Conservation (phyloP, 306 rosid genomes). For the Rubus parviflorus region DNA sequence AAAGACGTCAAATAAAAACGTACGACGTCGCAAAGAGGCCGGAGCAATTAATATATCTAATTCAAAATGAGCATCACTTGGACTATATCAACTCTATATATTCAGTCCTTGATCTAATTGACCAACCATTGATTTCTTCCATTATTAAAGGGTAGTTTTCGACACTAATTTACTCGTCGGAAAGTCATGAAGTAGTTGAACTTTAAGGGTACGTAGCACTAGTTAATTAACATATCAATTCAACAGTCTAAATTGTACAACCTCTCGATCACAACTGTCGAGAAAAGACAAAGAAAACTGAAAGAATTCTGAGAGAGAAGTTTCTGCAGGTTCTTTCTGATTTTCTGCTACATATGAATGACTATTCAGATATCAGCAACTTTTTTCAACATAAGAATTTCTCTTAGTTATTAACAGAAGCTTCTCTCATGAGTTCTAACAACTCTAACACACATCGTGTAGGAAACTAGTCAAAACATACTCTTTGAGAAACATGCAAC, state of each 20-base stretch:
- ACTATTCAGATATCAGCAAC: neutral
- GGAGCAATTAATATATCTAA: neutral
- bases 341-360: neutral
- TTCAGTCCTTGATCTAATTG: neutral
- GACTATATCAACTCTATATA: conserved; percentile 3
- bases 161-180: neutral
- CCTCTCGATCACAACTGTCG: neutral
- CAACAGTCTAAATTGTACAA: neutral
- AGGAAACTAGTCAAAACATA: neutral
- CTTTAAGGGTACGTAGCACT: neutral
- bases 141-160: neutral
- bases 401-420: neutral
- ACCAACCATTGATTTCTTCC: neutral
- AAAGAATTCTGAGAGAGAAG: conserved; percentile 7
- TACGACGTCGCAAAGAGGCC: conserved; percentile 10
- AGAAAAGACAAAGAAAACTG: neutral
- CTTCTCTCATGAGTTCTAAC: neutral
- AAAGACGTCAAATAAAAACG: neutral
- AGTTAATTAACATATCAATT: neutral
- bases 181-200: neutral
- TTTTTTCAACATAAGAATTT: neutral
- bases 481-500: neutral
- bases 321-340: neutral
- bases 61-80: conserved; percentile 4
- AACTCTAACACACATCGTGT: neutral